Percentiles rank a stretch among this genome's conserved stretches.
phyloP scores from a whole-genome alignment of 2,329 filamentous ascomycete genomes.

The Xylaria arbuscula region DNA sequence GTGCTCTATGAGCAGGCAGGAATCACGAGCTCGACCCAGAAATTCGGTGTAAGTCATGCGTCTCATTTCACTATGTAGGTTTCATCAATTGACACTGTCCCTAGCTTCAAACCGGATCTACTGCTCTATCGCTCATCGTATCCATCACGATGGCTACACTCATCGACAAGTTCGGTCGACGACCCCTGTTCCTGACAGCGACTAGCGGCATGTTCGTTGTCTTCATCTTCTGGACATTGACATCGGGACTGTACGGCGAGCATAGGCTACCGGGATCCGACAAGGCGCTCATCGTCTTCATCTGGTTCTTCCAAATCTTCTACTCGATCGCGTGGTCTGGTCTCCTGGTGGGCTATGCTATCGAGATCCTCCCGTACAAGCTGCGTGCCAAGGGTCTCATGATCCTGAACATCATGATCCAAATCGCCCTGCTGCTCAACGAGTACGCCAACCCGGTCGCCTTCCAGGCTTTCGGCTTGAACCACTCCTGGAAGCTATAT shows the following conservation, averaged over 20 bases:
- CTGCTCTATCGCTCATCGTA: slow-evolving; percentile 63
- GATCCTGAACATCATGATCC: slow-evolving; percentile 67
- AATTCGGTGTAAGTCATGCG: slow-evolving; percentile 55
- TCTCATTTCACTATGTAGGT: slow-evolving; percentile 32
- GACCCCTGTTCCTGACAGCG: slow-evolving; percentile 64
- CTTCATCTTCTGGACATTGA: slow-evolving; percentile 63
- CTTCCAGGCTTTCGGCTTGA: slow-evolving; percentile 58
- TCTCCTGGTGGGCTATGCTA: slow-evolving; percentile 64
- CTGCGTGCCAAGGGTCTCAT: slow-evolving; percentile 64
- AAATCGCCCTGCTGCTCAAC: slow-evolving; percentile 66
- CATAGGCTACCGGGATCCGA: slow-evolving; percentile 50
- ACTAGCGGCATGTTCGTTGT: slow-evolving; percentile 60
- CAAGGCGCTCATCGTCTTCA: slow-evolving; percentile 60
- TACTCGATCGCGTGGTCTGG: slow-evolving; percentile 69
- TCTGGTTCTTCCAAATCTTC: slow-evolving; percentile 62
- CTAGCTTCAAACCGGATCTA: slow-evolving; percentile 61
- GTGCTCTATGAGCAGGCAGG: slow-evolving; percentile 65
- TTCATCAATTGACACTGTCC: slow-evolving; percentile 44
- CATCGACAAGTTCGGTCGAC: slow-evolving; percentile 65
- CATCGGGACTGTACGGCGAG: slow-evolving; percentile 59
- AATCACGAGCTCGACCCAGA: slow-evolving; percentile 58
- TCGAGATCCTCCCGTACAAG: slow-evolving; percentile 64
- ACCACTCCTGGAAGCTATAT: slow-evolving; percentile 65
- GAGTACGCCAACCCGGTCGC: slow-evolving; percentile 65
- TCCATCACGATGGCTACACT: slow-evolving; percentile 63